A percentile compares a stretch with the other conserved stretches of the same genome.
Conservation (phyloP, 192 early-diverging fungal genomes). For the Linnemannia zychae region DNA sequence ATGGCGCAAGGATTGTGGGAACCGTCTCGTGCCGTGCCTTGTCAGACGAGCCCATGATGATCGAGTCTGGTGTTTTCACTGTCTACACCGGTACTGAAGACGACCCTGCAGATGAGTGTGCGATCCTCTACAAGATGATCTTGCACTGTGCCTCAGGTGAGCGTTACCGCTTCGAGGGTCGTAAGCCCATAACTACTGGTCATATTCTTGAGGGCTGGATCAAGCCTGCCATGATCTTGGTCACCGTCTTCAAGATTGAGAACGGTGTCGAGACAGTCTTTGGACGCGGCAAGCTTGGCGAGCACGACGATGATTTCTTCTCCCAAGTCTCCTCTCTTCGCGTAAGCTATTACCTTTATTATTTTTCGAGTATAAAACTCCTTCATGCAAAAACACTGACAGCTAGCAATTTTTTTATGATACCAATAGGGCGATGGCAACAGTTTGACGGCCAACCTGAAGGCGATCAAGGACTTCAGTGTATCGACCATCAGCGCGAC, state of each 20-base stretch:
- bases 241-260: conserved; percentile 52
- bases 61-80: conserved; percentile 56
- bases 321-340: conserved; percentile 40
- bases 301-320: conserved; percentile 51
- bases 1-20: conserved; percentile 52
- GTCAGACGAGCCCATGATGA: conserved; percentile 60
- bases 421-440: conserved; percentile 30
- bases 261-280: conserved; percentile 40
- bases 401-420: not conserved
- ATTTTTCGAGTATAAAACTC: not conserved
- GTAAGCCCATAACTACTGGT: conserved; percentile 49
- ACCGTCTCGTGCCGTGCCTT: conserved; percentile 63
- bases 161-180: conserved; percentile 57
- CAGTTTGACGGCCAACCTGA: conserved; percentile 17
- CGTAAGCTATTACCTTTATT: conserved; percentile 25
- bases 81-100: conserved; percentile 45
- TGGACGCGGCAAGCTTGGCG: conserved; percentile 55
- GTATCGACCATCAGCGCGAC: conserved; percentile 22
- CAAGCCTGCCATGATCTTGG: conserved; percentile 52
- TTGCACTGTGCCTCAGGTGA: conserved; percentile 47
- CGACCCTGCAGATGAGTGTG: conserved; percentile 44
- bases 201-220: conserved; percentile 54
- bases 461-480: conserved; percentile 29
- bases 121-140: conserved; percentile 56
- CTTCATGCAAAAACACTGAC: too few relatives aligned